A percentile compares a stretch with the other conserved stretches of the same genome.
Evolutionary conservation across 495 filamentous ascomycete species (phyloP).

Genomic region (Alectoria sarmentosa): DNA sequence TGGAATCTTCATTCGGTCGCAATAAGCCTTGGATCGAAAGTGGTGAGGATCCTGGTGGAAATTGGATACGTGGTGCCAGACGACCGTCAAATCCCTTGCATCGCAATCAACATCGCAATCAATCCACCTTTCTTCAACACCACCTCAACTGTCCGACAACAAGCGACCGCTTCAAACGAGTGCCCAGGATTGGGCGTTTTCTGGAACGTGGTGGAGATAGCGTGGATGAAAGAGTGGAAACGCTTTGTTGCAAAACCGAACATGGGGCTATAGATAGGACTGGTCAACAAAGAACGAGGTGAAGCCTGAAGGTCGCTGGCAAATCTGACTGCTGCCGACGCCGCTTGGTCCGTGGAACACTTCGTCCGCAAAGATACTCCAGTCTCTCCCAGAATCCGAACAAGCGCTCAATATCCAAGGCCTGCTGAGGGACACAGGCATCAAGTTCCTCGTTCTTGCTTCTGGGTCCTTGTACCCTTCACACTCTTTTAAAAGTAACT

Average conservation of each 20-base stretch:
- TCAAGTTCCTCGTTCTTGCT: constrained; percentile 19
- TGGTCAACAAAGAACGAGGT: constrained; percentile 13
- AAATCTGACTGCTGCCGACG: neutral
- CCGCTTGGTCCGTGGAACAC: constrained; percentile 3
- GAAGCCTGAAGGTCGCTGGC: constrained; percentile 5
- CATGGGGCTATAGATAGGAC: constrained; percentile 12
- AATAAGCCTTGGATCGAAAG: constrained; percentile 7
- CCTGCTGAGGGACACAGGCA: constrained; percentile 25
- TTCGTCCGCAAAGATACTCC: constrained; percentile 9
- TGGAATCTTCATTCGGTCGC: constrained; percentile 7
- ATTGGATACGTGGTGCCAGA: constrained; percentile 11
- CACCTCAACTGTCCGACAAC: constrained; percentile 1
- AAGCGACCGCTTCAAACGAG: neutral
- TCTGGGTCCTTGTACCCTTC: constrained; percentile 26
- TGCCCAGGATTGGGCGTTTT: neutral
- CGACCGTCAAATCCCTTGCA: constrained; percentile 8
- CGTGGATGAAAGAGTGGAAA: constrained; percentile 8
- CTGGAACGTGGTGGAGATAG: constrained; percentile 5
- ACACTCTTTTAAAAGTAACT: constrained; percentile 28
- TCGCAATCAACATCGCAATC: constrained; percentile 9
- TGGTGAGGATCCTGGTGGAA: neutral
- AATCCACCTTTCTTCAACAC: neutral
- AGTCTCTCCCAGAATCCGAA: constrained; percentile 1
- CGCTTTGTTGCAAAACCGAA: constrained; percentile 20
- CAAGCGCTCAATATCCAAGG: constrained; percentile 16